Percentiles rank a stretch among this genome's conserved stretches.
These are phyloP conservation scores for Fusarium piperis DNA, from an alignment of 2,329 filamentous ascomycete genomes.

Conservation along the genomic window DNA sequence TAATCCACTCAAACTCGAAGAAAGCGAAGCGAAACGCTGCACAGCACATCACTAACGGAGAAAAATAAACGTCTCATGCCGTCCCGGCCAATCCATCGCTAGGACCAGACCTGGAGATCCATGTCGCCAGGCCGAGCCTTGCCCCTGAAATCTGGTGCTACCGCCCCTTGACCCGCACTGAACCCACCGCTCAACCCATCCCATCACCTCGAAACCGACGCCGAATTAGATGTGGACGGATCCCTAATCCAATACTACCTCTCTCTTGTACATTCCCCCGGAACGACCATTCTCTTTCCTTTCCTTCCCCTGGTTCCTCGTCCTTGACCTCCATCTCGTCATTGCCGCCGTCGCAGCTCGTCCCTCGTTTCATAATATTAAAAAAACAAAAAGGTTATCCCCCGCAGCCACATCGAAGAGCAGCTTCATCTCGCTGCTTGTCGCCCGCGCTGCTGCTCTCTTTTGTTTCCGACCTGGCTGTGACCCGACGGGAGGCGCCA, in stretches of 20 bases:
- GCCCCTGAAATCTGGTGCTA: conserved; percentile 40
- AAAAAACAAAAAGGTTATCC: background rate
- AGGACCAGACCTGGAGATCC: conserved; percentile 17
- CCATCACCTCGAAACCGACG: conserved; percentile 27
- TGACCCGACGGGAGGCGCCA: conserved; percentile 52
- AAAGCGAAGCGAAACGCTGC: background rate
- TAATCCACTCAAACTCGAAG: background rate
- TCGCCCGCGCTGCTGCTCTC: background rate
- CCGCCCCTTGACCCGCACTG: conserved; percentile 34
- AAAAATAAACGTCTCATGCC: background rate
- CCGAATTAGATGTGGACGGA: conserved; percentile 34
- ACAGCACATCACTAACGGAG: background rate
- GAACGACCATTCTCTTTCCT: conserved; percentile 28
- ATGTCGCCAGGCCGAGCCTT: conserved; percentile 25
- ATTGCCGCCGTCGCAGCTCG: conserved; percentile 6
- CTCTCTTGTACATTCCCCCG: conserved; percentile 32
- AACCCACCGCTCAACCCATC: conserved; percentile 26
- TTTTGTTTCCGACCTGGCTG: conserved; percentile 16
- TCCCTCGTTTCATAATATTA: conserved; percentile 15
- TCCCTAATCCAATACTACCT: conserved; percentile 10
- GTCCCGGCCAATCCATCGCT: background rate
- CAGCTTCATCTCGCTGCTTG: conserved; percentile 3
- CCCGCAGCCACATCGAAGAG: background rate
- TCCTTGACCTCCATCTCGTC: background rate
- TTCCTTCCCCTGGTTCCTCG: conserved; percentile 21